Evolutionary conservation across 2,329 filamentous ascomycete genomes (phyloP).

Genomic region (Sporothrix humicola): DNA sequence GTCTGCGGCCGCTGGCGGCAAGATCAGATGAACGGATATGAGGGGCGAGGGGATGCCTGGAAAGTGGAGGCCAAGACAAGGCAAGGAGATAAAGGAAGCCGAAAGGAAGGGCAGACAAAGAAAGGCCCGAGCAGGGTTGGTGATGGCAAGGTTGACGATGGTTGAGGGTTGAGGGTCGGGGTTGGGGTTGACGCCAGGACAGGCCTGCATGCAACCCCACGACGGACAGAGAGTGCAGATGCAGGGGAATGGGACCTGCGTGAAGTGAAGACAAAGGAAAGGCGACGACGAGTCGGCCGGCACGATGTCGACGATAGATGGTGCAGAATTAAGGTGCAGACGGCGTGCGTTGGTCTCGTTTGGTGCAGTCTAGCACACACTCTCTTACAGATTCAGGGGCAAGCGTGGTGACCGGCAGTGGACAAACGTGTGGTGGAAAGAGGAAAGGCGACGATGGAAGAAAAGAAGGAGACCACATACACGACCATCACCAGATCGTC

Average conservation of each 20-base stretch:
- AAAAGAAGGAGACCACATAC: not conserved
- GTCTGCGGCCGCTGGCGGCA: not conserved
- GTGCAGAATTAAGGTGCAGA: too few relatives aligned
- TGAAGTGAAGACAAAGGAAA: not conserved
- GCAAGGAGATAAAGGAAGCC: not conserved
- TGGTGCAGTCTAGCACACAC: too few relatives aligned
- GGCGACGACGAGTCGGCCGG: not conserved
- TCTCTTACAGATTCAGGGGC: not conserved
- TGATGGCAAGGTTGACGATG: not conserved
- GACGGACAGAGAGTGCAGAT: not conserved
- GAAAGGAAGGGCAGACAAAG: not conserved
- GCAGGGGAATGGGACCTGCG: not conserved
- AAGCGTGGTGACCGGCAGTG: not conserved
- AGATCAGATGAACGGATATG: constrained; percentile 8
- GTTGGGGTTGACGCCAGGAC: not conserved
- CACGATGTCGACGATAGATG: not conserved
- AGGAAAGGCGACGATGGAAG: not conserved
- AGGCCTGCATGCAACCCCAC: not conserved
- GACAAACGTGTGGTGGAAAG: not conserved
- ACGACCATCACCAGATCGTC: not conserved
- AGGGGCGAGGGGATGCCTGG: too few relatives aligned
- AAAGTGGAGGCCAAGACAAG: not conserved
- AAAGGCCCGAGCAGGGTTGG: constrained; percentile 5
- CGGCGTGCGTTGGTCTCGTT: too few relatives aligned
- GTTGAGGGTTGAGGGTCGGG: not conserved